Conservation (phyloP, 768 basidiomycete species). For the Mycena rosella region DNA sequence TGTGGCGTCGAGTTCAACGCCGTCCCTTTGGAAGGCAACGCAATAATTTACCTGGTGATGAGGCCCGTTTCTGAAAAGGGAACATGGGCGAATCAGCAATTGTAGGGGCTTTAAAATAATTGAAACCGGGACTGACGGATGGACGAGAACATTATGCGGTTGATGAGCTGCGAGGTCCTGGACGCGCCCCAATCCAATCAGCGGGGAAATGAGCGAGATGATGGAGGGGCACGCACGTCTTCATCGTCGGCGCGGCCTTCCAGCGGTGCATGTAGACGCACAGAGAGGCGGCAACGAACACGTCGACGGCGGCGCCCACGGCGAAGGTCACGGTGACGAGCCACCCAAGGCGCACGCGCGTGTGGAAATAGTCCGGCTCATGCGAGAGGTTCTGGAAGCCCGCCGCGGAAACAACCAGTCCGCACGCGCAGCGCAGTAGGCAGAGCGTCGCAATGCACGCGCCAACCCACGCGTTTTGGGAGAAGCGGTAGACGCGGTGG, state of each 20-base stretch:
- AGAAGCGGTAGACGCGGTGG: constrained; percentile 41
- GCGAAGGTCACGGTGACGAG: constrained; percentile 39
- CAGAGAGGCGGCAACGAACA: constrained; percentile 40
- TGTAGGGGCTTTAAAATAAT: no score
- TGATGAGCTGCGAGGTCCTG: constrained; percentile 38
- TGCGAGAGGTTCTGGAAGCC: constrained; percentile 41
- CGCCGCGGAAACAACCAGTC: constrained; percentile 36
- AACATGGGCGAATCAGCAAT: neutral
- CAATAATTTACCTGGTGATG: constrained; percentile 41
- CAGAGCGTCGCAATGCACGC: constrained; percentile 37
- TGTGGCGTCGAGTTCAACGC: constrained; percentile 1
- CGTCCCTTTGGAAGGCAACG: no score
- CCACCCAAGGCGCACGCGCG: constrained; percentile 42
- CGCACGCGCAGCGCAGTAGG: constrained; percentile 36
- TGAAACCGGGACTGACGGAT: constrained; percentile 35
- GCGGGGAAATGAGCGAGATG: neutral
- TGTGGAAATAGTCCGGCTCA: constrained; percentile 38
- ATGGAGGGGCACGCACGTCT: constrained; percentile 7
- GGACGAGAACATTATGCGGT: constrained; percentile 42
- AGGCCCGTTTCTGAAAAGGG: constrained; percentile 39
- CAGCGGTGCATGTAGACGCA: constrained; percentile 38
- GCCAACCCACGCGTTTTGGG: constrained; percentile 29
- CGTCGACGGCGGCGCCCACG: constrained; percentile 41
- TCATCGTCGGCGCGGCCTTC: constrained; percentile 14
- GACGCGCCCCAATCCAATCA: neutral